Evolutionary conservation across 345 rosid species (phyloP).

Genomic region (Schrenkiella parvula): DNA sequence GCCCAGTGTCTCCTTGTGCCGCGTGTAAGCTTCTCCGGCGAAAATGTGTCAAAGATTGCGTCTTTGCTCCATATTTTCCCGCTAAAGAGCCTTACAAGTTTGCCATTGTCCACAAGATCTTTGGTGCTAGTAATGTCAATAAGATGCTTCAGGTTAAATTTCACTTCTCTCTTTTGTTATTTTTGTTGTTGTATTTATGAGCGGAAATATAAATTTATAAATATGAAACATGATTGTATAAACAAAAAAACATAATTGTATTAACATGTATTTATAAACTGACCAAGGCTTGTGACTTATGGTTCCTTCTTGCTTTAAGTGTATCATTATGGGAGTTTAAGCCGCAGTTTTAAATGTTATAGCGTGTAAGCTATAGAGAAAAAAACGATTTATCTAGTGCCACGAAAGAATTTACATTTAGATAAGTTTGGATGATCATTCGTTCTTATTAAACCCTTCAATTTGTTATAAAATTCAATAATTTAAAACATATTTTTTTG

Average conservation of each 20-base stretch:
- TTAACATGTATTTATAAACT: not conserved
- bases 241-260: not conserved
- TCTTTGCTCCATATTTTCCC: slow-evolving; percentile 89
- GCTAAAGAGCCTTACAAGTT: slow-evolving; percentile 85
- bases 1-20: slow-evolving; percentile 75
- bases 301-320: not conserved
- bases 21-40: slow-evolving; percentile 88
- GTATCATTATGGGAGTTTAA: not conserved
- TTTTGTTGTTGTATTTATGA: not conserved
- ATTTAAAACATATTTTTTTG: too few relatives aligned
- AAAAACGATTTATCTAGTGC: not conserved
- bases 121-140: slow-evolving; percentile 95
- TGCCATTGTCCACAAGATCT: slow-evolving; percentile 85
- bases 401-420: not conserved
- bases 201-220: not conserved
- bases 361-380: not conserved
- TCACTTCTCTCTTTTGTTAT: not conserved
- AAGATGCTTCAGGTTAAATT: slow-evolving; percentile 77
- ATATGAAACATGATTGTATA: not conserved
- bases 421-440: not conserved
- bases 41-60: slow-evolving; percentile 72
- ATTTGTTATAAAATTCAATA: not conserved
- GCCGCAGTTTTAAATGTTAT: not conserved
- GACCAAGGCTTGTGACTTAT: not conserved
- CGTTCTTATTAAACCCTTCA: not conserved